Conservation (phyloP, 2,329 filamentous ascomycete genomes). For the Helicocarpus griseus region DNA sequence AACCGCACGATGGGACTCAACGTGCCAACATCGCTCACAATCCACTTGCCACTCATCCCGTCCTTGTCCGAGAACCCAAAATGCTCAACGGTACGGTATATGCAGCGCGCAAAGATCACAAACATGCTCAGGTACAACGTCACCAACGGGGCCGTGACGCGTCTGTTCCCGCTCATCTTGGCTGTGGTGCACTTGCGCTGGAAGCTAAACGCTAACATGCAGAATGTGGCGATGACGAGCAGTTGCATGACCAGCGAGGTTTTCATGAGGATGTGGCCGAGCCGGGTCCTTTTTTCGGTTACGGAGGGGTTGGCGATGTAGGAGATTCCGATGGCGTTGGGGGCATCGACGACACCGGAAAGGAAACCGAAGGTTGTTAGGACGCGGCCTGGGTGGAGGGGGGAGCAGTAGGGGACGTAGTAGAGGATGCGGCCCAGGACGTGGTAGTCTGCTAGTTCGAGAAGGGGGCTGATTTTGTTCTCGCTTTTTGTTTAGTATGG, state of each 20-base stretch:
- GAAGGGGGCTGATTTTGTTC: slow-evolving; percentile 45
- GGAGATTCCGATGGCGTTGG: slow-evolving; percentile 42
- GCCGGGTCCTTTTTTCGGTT: slow-evolving; percentile 40
- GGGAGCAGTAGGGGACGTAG: slow-evolving; percentile 52
- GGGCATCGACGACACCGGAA: slow-evolving; percentile 39
- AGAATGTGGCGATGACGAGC: slow-evolving; percentile 42
- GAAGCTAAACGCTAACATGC: slow-evolving; percentile 14
- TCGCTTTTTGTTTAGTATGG: background rate
- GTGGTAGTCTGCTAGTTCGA: slow-evolving; percentile 54
- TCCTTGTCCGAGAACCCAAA: slow-evolving; percentile 29
- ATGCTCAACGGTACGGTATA: slow-evolving; percentile 24
- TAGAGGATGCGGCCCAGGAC: slow-evolving; percentile 51
- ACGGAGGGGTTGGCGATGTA: slow-evolving; percentile 38
- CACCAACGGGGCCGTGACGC: slow-evolving; percentile 34
- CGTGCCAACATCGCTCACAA: slow-evolving; percentile 28
- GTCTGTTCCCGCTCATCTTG: background rate
- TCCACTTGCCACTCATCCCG: slow-evolving; percentile 29
- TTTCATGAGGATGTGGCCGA: slow-evolving; percentile 37
- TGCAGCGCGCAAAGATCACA: slow-evolving; percentile 13
- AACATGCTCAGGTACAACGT: slow-evolving; percentile 9
- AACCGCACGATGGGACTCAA: slow-evolving; percentile 12
- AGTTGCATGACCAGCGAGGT: slow-evolving; percentile 43
- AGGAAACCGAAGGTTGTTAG: slow-evolving; percentile 39
- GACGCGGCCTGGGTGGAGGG: slow-evolving; percentile 25
- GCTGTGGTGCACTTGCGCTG: slow-evolving; percentile 36